These are phyloP conservation scores for Zygnema circumcarinatum DNA, from an alignment of 139 green algal genomes.

Conservation along the genomic window DNA sequence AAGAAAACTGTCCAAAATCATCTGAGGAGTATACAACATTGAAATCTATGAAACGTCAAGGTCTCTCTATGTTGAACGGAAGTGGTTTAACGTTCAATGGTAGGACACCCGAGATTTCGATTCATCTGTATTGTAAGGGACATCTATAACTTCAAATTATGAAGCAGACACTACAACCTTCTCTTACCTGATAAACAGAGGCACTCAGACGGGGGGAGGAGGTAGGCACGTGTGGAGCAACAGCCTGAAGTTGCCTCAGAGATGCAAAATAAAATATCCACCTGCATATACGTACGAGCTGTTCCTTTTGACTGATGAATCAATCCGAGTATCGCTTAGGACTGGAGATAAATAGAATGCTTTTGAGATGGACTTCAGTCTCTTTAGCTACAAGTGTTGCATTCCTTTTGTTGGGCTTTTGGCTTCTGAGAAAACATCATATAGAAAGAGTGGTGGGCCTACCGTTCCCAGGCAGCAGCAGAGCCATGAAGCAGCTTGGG, in stretches of 20 bases:
- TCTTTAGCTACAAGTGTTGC: neutral
- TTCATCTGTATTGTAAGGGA: too few species aligned
- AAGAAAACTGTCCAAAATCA: conserved; percentile 72
- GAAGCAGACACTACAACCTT: too few species aligned
- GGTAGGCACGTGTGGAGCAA: conserved; percentile 81
- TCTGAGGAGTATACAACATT: too few species aligned
- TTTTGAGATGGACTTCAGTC: neutral
- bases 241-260: conserved; percentile 74
- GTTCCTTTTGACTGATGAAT: neutral
- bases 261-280: conserved; percentile 78
- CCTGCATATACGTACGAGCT: conserved; percentile 25
- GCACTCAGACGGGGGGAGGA: conserved; percentile 69
- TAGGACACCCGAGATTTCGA: too few species aligned
- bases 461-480: conserved; percentile 74
- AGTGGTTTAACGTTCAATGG: too few species aligned
- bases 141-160: too few species aligned
- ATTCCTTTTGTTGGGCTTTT: neutral
- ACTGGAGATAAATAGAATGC: neutral
- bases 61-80: too few species aligned
- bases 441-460: too few species aligned
- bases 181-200: conserved; percentile 78
- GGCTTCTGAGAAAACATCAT: neutral
- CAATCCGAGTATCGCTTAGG: neutral
- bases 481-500: conserved; percentile 69
- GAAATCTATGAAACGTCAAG: too few species aligned